Evolutionary conservation across 306 rosid species (phyloP), one percentile per base, ranked within the genome.

Genomic region (Ammopiptanthus mongolicus): DNA sequence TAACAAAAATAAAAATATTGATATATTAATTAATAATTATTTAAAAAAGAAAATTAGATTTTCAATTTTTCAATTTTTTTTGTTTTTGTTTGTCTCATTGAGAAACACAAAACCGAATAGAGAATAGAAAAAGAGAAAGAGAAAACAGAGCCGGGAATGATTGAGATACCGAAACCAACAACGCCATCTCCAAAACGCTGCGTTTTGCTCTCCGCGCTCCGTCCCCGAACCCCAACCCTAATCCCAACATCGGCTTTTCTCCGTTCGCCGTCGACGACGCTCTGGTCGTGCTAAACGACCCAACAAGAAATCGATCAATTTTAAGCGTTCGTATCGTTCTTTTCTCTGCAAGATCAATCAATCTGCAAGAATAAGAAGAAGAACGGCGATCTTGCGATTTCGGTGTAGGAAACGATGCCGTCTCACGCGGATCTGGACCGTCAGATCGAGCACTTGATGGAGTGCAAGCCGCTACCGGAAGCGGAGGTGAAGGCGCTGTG

Each of bases 381-480:
- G 15, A 2, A 17, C 33, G 3, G n/a, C 28, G 59, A 73, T 78
- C 71, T 83, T 31, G 71, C 4, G 8, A 1, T 29, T 29, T 21
- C 36, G 18, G 14, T 23, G 62, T 5, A 3, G 25, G 31, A 76
- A 53, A 82, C 67, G 66, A 88, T 88, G 89, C 86, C 87, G 70
- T 85, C 89, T 58, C 85, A 85, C 28, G 81, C 88, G 85, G 91
- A 88, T 88, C 89, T 88, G 80, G 87, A 88, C 77, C 87, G 86
- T 58, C 89, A 88, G 85, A 88, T 88, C 74, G 89, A 83, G 75
- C 91, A 85, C 44, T 81, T 88, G 64, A 85, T 88, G 89, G 86
- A 81, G 65, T 88, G 91, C 71, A 88, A 91, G 83, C 84, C 87
- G 52, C 68, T 88, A 23, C 0, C 85, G 7, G 89, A 85, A 75